Evolutionary conservation across 176 grass and related monocot species (phyloP), one percentile per base, ranked within the genome.

Genomic region (Eragrostis curvula): DNA sequence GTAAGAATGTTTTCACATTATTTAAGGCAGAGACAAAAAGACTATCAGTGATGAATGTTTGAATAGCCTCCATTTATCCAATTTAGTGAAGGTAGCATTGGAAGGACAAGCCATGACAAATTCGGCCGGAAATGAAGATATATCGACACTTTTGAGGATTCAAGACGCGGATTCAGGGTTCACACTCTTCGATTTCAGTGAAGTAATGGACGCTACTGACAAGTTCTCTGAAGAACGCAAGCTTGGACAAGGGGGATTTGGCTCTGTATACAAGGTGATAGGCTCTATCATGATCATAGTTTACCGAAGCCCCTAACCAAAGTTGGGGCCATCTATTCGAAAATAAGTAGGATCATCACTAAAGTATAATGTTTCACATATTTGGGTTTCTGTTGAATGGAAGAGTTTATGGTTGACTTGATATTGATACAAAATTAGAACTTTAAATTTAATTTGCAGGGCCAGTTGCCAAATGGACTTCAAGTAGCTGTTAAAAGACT

Each of bases 181-280:
- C 24, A 25, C 64, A 46, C n/a, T 86, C 51, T 57, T 86, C 3
- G 68, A 80, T 56, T 44, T 80, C 18, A 27, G 10, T 43, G 40
- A 61, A 24, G 23, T 86, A 55, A 58, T 51, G 21, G 17, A 56
- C 9, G 59, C 77, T 20, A 86, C 84, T 7, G 21, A n/a, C 56
- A 73, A 66, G 36, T 80, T 86, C 59, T 86, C 59, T 62, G 60
- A 46, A 13, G 12, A 70, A 25, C 12, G 25, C 21, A 70, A 70
- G 24, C 67, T 70, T 70, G 67, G 67, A 70, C n/a, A 86, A 58
- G 84, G 83, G 48, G 83, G 83, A 6, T 85, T 85, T 11, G 83
- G 75, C 30, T 45, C 40, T 51, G 83, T 85, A 61, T 85, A 85
- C 44, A 79, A 79, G 83, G 83, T 85, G 49, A 11, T 12, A 49